phyloP scores from a whole-genome alignment of 176 grass and related monocot species.

The Bothriochloa decipiens region DNA sequence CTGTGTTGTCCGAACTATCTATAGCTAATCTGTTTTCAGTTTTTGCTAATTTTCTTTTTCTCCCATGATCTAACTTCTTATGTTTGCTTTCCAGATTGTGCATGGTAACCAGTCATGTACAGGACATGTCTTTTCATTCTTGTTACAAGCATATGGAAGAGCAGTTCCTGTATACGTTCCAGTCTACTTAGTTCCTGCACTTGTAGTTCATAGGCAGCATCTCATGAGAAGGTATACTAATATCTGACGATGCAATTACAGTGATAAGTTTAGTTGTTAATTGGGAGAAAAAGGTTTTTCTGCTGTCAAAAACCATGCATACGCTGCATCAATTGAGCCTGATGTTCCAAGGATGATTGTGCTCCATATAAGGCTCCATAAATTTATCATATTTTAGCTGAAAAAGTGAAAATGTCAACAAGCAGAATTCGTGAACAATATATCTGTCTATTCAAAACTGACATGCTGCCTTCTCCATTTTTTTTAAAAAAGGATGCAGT shows the following conservation, averaged over 20 bases:
- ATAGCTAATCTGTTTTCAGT: conserved; percentile 15
- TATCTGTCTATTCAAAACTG: not conserved
- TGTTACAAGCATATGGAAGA: conserved; percentile 93
- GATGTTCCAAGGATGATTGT: not conserved
- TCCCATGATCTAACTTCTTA: no score
- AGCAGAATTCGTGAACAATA: not conserved
- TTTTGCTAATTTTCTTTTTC: conserved; percentile 24
- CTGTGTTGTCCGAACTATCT: not conserved
- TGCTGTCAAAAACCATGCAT: not conserved
- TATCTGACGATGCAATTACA: conserved; percentile 36
- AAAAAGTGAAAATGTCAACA: not conserved
- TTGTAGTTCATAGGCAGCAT: conserved; percentile 92
- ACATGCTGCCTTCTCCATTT: conserved; percentile 27
- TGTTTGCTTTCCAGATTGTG: conserved; percentile 68
- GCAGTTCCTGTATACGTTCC: conserved; percentile 94
- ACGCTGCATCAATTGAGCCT: not conserved
- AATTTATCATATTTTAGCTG: conserved; percentile 11
- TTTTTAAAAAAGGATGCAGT: not conserved
- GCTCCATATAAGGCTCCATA: not conserved
- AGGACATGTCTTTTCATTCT: conserved; percentile 77
- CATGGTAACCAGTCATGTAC: conserved; percentile 91
- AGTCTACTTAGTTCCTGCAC: conserved; percentile 88
- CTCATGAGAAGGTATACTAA: conserved; percentile 82
- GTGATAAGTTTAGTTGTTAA: conserved; percentile 25
- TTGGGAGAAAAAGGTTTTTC: not conserved